Percentiles rank a stretch among this genome's conserved stretches.
Evolutionary conservation across 2,329 filamentous ascomycete species (phyloP).

Genomic region (Cercospora sp.): DNA sequence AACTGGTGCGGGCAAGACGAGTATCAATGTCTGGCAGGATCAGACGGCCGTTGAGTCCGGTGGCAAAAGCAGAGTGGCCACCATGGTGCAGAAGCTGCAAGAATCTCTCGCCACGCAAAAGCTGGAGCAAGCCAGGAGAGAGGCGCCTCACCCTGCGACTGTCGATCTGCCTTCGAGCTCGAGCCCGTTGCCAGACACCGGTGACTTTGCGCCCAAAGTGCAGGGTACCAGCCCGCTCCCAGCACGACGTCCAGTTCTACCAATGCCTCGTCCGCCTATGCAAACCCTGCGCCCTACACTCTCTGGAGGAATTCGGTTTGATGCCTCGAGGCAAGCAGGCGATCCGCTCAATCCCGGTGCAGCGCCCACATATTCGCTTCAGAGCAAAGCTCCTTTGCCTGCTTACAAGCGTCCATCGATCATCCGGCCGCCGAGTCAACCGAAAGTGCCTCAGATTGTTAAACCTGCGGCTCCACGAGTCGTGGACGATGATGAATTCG

Average conservation of each 20-base stretch:
- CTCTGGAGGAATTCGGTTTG: slow-evolving; percentile 23
- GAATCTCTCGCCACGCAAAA: slow-evolving; percentile 45
- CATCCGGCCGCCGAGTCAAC: slow-evolving; percentile 25
- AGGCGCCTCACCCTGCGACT: slow-evolving; percentile 14
- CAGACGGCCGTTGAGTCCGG: slow-evolving; percentile 34
- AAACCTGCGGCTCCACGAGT: slow-evolving; percentile 12
- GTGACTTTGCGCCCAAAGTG: slow-evolving; percentile 18
- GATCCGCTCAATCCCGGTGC: slow-evolving; percentile 26
- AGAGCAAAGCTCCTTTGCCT: slow-evolving; percentile 37
- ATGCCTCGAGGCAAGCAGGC: slow-evolving; percentile 17
- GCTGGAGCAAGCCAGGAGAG: slow-evolving; percentile 26
- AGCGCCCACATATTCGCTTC: slow-evolving; percentile 33
- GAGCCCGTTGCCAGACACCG: slow-evolving; percentile 46
- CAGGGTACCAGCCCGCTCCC: slow-evolving; percentile 26
- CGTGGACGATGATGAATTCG: slow-evolving; percentile 46
- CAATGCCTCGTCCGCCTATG: slow-evolving; percentile 15
- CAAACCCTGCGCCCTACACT: slow-evolving; percentile 20
- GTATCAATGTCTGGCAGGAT: slow-evolving; percentile 41
- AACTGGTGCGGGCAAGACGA: slow-evolving; percentile 36
- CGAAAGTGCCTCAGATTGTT: slow-evolving; percentile 17
- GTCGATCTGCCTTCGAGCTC: slow-evolving; percentile 48
- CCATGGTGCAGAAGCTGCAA: slow-evolving; percentile 48
- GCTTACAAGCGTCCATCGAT: slow-evolving; percentile 38
- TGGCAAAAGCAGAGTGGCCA: slow-evolving; percentile 37
- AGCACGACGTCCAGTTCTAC: slow-evolving; percentile 20